phyloP scores from a whole-genome alignment of 306 rosid species.

The Inga oerstediana region DNA sequence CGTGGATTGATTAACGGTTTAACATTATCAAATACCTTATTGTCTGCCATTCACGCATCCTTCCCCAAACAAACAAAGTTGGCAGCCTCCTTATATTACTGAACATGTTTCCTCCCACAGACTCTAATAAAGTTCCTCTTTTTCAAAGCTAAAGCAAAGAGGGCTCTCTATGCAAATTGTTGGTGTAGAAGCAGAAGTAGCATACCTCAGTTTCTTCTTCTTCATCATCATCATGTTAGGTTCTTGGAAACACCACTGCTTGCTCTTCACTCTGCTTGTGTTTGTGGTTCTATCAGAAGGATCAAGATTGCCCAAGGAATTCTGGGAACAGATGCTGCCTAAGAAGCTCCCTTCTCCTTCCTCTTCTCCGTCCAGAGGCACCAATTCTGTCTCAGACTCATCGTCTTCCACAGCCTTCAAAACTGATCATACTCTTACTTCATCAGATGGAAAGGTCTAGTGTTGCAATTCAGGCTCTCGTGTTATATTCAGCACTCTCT shows the following conservation, averaged over 20 bases:
- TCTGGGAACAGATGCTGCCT: slow-evolving; percentile 86
- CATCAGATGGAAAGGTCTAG: slow-evolving; percentile 71
- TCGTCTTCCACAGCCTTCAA: slow-evolving; percentile 51
- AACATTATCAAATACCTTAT: slow-evolving; percentile 51
- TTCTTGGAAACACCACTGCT: slow-evolving; percentile 56
- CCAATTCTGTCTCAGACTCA: slow-evolving; percentile 49
- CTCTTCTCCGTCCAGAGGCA: slow-evolving; percentile 90
- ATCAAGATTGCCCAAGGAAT: slow-evolving; percentile 60
- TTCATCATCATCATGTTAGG: slow-evolving; percentile 46
- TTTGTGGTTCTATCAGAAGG: slow-evolving; percentile 61
- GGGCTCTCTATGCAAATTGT: background rate
- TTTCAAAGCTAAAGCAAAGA: slow-evolving; percentile 34
- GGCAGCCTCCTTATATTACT: slow-evolving; percentile 73
- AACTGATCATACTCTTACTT: slow-evolving; percentile 35
- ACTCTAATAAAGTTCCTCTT: slow-evolving; percentile 57
- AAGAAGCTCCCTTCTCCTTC: slow-evolving; percentile 86
- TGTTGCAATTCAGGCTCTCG: background rate
- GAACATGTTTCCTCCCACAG: slow-evolving; percentile 64
- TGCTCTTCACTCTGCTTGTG: slow-evolving; percentile 57
- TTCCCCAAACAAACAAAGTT: slow-evolving; percentile 69
- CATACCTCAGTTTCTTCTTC: background rate
- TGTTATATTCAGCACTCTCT: slow-evolving; percentile 4
- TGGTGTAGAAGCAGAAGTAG: background rate
- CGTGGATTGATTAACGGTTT: slow-evolving; percentile 52
- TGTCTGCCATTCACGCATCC: slow-evolving; percentile 83